Conservation (phyloP, 2,329 filamentous ascomycete genomes). For the Nemania sp. region DNA sequence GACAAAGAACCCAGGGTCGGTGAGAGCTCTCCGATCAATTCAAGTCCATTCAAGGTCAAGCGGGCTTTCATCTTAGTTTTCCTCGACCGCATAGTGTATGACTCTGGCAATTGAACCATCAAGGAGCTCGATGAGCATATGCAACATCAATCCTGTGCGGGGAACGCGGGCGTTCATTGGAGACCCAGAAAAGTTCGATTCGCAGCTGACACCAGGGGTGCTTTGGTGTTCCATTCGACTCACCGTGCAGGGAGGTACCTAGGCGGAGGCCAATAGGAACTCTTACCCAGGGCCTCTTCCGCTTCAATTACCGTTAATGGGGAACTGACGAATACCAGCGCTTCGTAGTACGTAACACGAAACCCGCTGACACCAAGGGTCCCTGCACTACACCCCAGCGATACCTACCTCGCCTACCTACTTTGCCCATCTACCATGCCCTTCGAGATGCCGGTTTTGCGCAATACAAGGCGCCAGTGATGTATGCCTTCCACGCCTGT, state of each 20-base stretch:
- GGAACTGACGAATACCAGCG: conserved; percentile 33
- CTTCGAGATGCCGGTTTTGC: neutral
- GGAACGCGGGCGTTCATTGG: conserved; percentile 22
- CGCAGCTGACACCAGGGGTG: conserved; percentile 34
- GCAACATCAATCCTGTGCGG: conserved; percentile 9
- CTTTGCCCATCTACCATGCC: neutral
- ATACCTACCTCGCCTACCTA: neutral
- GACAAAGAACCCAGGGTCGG: neutral
- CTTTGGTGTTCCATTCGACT: conserved; percentile 16
- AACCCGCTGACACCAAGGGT: conserved; percentile 9
- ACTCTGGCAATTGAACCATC: neutral
- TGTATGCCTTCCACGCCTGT: no score
- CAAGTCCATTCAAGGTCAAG: neutral
- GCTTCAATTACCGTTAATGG: conserved; percentile 26
- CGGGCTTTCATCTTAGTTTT: neutral
- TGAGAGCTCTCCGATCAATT: neutral
- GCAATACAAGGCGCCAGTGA: neutral
- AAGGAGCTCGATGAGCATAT: neutral
- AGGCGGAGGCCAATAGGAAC: conserved; percentile 14
- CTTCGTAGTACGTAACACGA: conserved; percentile 37
- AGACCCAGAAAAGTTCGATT: conserved; percentile 29
- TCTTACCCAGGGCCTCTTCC: conserved; percentile 30
- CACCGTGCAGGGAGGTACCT: conserved; percentile 6
- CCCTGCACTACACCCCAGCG: neutral
- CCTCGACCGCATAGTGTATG: conserved; percentile 2